These are phyloP conservation scores for Zanthoxylum bungeanum DNA, from an alignment of 345 rosid species.

Conservation along the genomic window DNA sequence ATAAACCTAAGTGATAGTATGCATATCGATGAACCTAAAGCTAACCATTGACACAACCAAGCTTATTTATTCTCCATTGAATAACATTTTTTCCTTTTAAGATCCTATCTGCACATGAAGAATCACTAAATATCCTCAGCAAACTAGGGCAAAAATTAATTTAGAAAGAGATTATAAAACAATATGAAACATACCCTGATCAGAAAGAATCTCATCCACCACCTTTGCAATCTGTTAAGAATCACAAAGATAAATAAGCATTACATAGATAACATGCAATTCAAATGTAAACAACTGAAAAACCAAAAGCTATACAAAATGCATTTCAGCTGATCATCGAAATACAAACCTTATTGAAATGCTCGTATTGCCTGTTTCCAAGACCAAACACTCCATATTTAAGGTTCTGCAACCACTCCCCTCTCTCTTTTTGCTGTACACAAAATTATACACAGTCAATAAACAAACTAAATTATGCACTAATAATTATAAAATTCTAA, in stretches of 20 bases:
- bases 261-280: not conserved
- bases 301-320: not conserved
- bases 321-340: not conserved
- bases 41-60: not conserved
- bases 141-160: not conserved
- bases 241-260: not conserved
- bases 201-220: conserved; percentile 66
- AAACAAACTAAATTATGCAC: conserved; percentile 9
- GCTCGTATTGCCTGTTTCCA: conserved; percentile 95
- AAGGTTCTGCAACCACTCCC: conserved; percentile 65
- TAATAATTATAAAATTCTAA: not conserved
- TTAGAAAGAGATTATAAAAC: not conserved
- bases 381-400: conserved; percentile 90
- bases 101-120: not conserved
- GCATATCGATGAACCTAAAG: not conserved
- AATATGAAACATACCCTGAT: conserved; percentile 60
- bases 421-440: conserved; percentile 67
- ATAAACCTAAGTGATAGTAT: not conserved
- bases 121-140: not conserved
- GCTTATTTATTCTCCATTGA: not conserved
- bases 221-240: conserved; percentile 66
- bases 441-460: conserved; percentile 5
- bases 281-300: not conserved
- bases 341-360: conserved; percentile 76
- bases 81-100: no score